Conservation (phyloP, 1,284 basidiomycete genomes). For the Quambalaria eucalypti region DNA sequence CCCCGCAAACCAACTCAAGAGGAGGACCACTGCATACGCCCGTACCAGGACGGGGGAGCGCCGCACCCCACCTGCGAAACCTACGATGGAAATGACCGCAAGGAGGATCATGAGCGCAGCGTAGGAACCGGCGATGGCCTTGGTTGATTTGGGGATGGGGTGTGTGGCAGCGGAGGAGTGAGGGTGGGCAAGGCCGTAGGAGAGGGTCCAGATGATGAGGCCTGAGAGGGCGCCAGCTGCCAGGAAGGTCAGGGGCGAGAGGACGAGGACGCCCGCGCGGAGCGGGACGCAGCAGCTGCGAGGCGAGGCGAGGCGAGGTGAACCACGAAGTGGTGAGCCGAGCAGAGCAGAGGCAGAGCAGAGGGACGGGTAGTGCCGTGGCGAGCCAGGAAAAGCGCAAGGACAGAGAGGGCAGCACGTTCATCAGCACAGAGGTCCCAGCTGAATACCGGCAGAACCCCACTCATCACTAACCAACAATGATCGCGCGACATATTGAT, state of each 20-base stretch:
- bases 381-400: background rate
- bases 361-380: background rate
- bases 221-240: background rate
- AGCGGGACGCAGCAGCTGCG: background rate
- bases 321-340: too few relatives aligned
- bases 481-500: too few relatives aligned
- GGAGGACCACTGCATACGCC: background rate
- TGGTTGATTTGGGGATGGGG: background rate
- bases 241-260: background rate
- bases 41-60: background rate
- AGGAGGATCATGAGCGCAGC: background rate
- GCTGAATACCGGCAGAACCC: too few relatives aligned
- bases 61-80: background rate
- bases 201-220: background rate
- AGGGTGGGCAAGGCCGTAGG: background rate
- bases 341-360: background rate
- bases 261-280: background rate
- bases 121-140: background rate
- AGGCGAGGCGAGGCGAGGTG: too few relatives aligned
- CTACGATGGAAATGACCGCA: background rate
- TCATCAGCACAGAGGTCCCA: background rate
- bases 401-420: background rate
- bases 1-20: background rate
- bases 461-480: too few relatives aligned
- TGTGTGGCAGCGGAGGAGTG: background rate